Conservation (phyloP, 257 asterid genomes). For the Paraleonurus japonicus region DNA sequence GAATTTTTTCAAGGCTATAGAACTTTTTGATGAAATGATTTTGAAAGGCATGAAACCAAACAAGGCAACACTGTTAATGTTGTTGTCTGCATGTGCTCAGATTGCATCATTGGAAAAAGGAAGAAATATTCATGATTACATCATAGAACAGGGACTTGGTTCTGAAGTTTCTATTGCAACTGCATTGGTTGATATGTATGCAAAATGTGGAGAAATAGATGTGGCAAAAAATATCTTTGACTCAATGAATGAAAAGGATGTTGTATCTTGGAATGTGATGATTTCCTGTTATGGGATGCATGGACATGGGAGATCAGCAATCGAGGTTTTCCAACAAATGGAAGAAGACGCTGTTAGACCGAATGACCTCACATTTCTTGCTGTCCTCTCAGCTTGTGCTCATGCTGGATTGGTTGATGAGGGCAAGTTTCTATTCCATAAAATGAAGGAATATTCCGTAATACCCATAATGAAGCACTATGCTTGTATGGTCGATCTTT, state of each 20-base stretch:
- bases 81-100: constrained; percentile 70
- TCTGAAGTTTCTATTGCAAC: constrained; percentile 51
- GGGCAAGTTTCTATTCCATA: constrained; percentile 46
- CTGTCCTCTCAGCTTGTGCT: constrained; percentile 69
- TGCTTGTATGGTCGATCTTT: constrained; percentile 76
- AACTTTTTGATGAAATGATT: constrained; percentile 54
- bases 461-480: constrained; percentile 66
- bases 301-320: constrained; percentile 59
- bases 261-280: constrained; percentile 74
- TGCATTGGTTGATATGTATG: constrained; percentile 73
- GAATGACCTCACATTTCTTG: constrained; percentile 65
- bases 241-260: constrained; percentile 50
- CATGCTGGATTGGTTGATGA: constrained; percentile 75
- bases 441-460: constrained; percentile 51
- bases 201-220: constrained; percentile 66
- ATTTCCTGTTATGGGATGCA: constrained; percentile 71
- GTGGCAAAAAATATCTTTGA: constrained; percentile 60
- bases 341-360: constrained; percentile 45
- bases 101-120: constrained; percentile 56
- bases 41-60: constrained; percentile 51
- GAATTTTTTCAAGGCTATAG: constrained; percentile 42
- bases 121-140: constrained; percentile 45
- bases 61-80: constrained; percentile 48
- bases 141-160: constrained; percentile 37
- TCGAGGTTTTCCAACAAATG: constrained; percentile 57